Base-by-base conservation (phyloP, 805 yeast species). In the Sugiyamaella americana region DNA sequence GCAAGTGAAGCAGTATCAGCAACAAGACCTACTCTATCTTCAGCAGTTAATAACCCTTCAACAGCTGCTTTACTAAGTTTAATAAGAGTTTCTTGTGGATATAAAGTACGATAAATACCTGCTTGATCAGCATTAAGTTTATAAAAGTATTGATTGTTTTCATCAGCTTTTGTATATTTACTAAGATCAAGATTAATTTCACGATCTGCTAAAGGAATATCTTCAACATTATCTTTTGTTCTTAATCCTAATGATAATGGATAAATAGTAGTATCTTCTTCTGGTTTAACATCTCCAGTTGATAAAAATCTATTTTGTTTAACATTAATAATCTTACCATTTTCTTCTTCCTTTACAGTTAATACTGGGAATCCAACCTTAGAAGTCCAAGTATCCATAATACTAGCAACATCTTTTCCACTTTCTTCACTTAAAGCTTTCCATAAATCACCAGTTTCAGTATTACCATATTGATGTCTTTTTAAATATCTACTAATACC, bases 401-500 rank as follows among this genome's bases (percentile, higher is more conserved):
- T 72, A 21, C 60, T 47, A 50, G 70, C 69, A 34, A 86, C 76
- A 44, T 85, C 80, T 57, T 73, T 66, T 20, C 84, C 84, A 2
- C 84, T 72, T 11, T 72, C 84, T 46, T 75, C 82, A 44, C 80
- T 66, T 24, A 86, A 68, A 2, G 85, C 76, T 39, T 66, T 65
- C 88, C 93, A 86, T 49, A 86, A 72, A 55, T 86, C 89, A 37
- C 71, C 73, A 37, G 93, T 82, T 26, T 77, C 78, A 22, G 93
- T 87, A 67, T 86, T 86, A 37, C 78, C 77, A 59, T 69, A 86
- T 56, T 77, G 67, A 65, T 82, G 78, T 39, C 70, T 70, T 52
- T 79, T 72, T 61, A 86, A 73, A 65, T 86, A 86, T 45, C 68
- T 60, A 29, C 87, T 76, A 39, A 87, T 87, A 51, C 94, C 95